Base-by-base conservation (phyloP, 805 yeast genomes). In the Saturnispora saitoi region DNA sequence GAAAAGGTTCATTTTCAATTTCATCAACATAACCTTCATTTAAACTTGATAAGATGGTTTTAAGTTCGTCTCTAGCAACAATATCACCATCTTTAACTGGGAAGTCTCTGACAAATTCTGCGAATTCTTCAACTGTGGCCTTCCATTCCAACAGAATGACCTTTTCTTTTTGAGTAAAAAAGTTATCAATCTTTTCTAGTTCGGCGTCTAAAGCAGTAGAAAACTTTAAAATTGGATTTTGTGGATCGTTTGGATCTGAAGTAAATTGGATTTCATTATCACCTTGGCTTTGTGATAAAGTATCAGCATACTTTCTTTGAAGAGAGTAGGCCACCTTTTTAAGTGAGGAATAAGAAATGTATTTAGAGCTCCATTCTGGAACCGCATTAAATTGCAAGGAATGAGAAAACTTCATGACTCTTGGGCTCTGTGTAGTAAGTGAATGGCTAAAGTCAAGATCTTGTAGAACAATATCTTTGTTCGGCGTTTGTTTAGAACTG, bases 341-440 rank as follows among this genome's bases (percentile, higher is more conserved):
- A 51, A 93, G 71, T 34, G 86, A 81, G 1, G 95, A 85, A 66
- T 91, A 91, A 48, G 95, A 90, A 49, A 91, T 82, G 66, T 91
- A 91, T 63, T 86, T 80, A 26, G 95, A 81, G 11, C 95, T 79
- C 99, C 99, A 91, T 65, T 93, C 98, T 2, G 99, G 97, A 4
- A 93, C 98, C 22, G 98, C 96, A 66, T 91, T 91, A 68, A 91
- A 90, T 73, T 91, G 96, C 54, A 91, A 70, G 5, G 96, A 86
- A 62, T 90, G 96, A 24, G 95, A 84, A 69, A 91, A 91, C 76
- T 91, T 91, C 99, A 91, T 91, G 26, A 20, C 43, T 32, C 22
- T 17, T 15, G 19, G 34, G 8, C 20, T 20, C 12, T 22, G 38
- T n/a, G n/a, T 12, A 14, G 20, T 30, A 11, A 6, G 9, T 15